phyloP scores from a whole-genome alignment of 2,329 filamentous ascomycete species.

The Cytospora leucostoma region DNA sequence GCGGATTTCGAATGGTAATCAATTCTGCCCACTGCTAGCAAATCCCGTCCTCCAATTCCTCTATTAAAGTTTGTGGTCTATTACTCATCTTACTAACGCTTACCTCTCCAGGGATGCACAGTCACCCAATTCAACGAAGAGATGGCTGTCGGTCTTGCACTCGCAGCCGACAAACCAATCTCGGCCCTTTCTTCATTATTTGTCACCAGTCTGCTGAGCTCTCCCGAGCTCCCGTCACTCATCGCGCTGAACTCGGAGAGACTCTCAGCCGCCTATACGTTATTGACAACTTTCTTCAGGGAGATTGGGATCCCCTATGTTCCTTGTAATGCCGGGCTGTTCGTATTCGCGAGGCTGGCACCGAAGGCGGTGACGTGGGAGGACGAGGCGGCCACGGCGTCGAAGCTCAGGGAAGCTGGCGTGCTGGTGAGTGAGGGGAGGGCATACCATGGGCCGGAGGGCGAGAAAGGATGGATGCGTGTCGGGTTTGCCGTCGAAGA shows the following conservation, averaged over 20 bases:
- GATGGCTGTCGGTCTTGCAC: background rate
- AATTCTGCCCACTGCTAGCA: no score
- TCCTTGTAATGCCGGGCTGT: background rate
- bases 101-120: background rate
- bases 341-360: background rate
- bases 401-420: background rate
- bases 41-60: background rate
- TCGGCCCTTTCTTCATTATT: background rate
- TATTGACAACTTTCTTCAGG: background rate
- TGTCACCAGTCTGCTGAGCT: background rate
- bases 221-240: background rate
- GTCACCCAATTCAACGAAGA: background rate
- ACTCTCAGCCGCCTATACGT: background rate
- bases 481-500: background rate
- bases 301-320: background rate
- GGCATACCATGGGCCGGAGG: slow-evolving; percentile 5
- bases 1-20: background rate
- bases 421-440: slow-evolving; percentile 1
- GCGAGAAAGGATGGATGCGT: slow-evolving; percentile 1
- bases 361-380: background rate
- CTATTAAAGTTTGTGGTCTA: no score
- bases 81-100: no score
- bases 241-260: background rate
- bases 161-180: background rate
- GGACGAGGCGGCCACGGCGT: background rate